Conservation (phyloP, 1,284 basidiomycete genomes). For the Gymnopus androsaceus region DNA sequence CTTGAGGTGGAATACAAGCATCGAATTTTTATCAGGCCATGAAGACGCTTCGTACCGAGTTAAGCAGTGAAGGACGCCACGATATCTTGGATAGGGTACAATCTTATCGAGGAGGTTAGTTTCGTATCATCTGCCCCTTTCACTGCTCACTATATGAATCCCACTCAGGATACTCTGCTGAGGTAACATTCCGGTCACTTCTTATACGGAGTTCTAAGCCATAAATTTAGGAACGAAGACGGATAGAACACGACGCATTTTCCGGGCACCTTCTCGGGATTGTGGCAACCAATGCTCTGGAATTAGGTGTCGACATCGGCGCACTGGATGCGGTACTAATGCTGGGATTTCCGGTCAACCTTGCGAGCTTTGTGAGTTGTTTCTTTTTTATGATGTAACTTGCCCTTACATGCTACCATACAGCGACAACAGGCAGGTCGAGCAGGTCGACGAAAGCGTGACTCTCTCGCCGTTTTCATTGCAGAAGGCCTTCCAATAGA, state of each 20-base stretch:
- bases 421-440: conserved; percentile 88
- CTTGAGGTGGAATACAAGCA: neutral
- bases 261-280: conserved; percentile 82
- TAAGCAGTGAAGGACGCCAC: conserved; percentile 73
- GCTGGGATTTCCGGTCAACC: conserved; percentile 81
- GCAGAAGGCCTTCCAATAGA: conserved; percentile 77
- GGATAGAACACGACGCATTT: conserved; percentile 87
- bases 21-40: conserved; percentile 54
- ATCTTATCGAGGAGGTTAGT: conserved; percentile 81
- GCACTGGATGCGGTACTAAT: conserved; percentile 87
- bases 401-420: neutral
- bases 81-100: conserved; percentile 81
- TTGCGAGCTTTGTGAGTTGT: conserved; percentile 72
- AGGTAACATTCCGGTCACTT: conserved; percentile 32
- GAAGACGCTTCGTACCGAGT: conserved; percentile 74
- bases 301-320: conserved; percentile 91
- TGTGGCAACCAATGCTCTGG: conserved; percentile 89
- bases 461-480: conserved; percentile 81
- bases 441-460: conserved; percentile 81
- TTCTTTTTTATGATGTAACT: neutral
- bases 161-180: conserved; percentile 55
- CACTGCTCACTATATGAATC: neutral
- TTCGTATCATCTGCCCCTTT: conserved; percentile 26
- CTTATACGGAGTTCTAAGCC: neutral
- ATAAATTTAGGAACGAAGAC: conserved; percentile 68